Base-by-base conservation (phyloP, 148 eudicot species). In the Mesembryanthemum crystallinum region DNA sequence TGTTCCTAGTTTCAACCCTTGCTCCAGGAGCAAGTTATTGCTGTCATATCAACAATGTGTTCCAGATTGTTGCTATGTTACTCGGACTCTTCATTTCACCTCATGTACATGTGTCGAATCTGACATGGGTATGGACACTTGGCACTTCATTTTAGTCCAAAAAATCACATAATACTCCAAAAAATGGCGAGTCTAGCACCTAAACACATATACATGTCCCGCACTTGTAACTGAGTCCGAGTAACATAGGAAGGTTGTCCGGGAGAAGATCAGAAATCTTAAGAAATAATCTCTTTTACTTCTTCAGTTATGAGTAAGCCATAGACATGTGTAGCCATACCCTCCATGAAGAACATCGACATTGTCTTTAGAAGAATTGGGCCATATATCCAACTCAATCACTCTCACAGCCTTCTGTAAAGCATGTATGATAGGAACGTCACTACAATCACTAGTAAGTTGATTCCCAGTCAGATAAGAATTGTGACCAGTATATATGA, bases 381-480 rank as follows among this genome's bases (percentile, higher is more conserved):
- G 97, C 98, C 98, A 93, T 66, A 93, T 81, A 83, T 93, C 98
- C 83, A 93, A 80, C 79, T 93, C 98, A 78, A 93, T 91, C 18
- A 89, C 98, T 83, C 98, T 87, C 24, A 93, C 97, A 64, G 97
- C 87, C 76, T 82, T 88, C 74, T 84, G 74, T 69, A 93, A 73
- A 23, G 98, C 97, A 39, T 85, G 78, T 73, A 88, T 88, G 75
- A 93, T 93, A 15, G 98, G 98, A 49, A 80, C 80, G 68, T 93
- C 98, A 79, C 97, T 93, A 80, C 92, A 88, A 35, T 89, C 94
- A 57, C 98, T 93, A 54, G 91, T 93, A 20, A 93, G 80, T 77
- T 93, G 98, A 83, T 93, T 93, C 29, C 98, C 98, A 20, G 98
- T 93, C 71, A 93, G 83, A 80, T 93, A 93, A 1, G 98, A 89